A percentile compares a stretch with the other conserved stretches of the same genome.
phyloP scores from a whole-genome alignment of 805 yeast species.

The Wickerhamomyces rabaulensis region DNA sequence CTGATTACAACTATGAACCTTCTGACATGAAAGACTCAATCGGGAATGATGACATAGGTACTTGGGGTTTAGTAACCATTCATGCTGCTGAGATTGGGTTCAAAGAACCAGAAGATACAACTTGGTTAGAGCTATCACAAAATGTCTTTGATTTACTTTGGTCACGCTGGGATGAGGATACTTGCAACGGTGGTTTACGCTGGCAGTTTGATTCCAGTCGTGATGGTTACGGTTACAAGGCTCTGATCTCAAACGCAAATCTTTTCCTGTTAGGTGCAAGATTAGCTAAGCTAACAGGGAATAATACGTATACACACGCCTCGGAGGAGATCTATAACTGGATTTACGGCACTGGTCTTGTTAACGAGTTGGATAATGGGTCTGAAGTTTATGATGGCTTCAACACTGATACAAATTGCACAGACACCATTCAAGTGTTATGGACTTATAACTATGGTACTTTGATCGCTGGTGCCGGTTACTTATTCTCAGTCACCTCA shows the following conservation, averaged over 20 bases:
- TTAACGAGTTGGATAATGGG: conserved; percentile 30
- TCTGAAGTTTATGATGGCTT: conserved; percentile 70
- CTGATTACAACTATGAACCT: conserved; percentile 53
- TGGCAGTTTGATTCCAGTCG: conserved; percentile 65
- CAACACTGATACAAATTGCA: conserved; percentile 52
- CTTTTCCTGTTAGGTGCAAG: conserved; percentile 60
- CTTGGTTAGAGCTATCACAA: conserved; percentile 54
- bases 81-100: conserved; percentile 58
- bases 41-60: conserved; percentile 54
- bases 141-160: conserved; percentile 54
- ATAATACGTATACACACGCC: conserved; percentile 43
- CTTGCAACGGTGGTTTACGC: conserved; percentile 61
- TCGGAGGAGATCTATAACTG: conserved; percentile 56
- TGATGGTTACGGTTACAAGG: conserved; percentile 58
- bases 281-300: conserved; percentile 52
- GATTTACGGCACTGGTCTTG: conserved; percentile 45
- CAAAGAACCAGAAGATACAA: conserved; percentile 37
- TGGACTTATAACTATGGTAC: conserved; percentile 88
- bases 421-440: conserved; percentile 46
- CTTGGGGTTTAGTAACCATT: conserved; percentile 63
- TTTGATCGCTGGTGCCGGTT: conserved; percentile 69
- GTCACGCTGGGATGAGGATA: conserved; percentile 49
- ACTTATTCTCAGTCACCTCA: conserved; percentile 60
- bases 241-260: conserved; percentile 61
- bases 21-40: background rate